Base-by-base conservation (phyloP, 108 stramenopile genomes). In the Skeletonema potamos region DNA sequence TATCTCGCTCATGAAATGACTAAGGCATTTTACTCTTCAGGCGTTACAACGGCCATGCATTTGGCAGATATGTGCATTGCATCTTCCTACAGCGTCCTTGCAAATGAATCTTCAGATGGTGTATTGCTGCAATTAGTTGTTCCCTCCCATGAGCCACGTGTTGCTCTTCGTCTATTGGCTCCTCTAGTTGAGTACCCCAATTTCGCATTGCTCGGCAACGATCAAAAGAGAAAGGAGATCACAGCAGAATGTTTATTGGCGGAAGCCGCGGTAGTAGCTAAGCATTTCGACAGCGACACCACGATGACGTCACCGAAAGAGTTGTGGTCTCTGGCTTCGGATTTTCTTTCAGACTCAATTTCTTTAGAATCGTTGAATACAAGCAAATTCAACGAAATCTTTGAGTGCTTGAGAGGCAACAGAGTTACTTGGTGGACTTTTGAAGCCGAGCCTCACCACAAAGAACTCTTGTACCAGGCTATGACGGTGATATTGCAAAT, bases 161-260 rank as follows among this genome's bases (percentile, higher is more conserved):
- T 89, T 36, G 84, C 88, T 20, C 84, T 94, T 26, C 75, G 91
- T 8, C 67, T 94, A 12, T 36, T 94, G 29, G 76, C 87, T n/a
- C 86, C 91, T 22, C 76, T 81, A 30, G 77, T 90, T 10, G 81
- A 77, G 24, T 84, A 69, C 57, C 60, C 84, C 4, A 66, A 76
- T 1, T 54, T 75, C n/a, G 61, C 66, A 24, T 26, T 33, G 12
- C 34, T 44, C 62, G n/a, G 64, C 24, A 17, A 33, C 39, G 63
- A 79, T 44, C 58, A 76, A 36, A 71, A 68, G 5, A 74, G 82
- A 57, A 85, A 70, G 22, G 74, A 85, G 43, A 43, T 79, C 18
- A 56, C 83, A 2, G 89, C 91, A 27, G 82, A 87, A 46, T 91
- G 90, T 66, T 72, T 95, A 0, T 73, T 95, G 15, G 70, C 76